phyloP scores from a whole-genome alignment of 2,329 filamentous ascomycete genomes.

The Ophiosphaerella herpotricha region DNA sequence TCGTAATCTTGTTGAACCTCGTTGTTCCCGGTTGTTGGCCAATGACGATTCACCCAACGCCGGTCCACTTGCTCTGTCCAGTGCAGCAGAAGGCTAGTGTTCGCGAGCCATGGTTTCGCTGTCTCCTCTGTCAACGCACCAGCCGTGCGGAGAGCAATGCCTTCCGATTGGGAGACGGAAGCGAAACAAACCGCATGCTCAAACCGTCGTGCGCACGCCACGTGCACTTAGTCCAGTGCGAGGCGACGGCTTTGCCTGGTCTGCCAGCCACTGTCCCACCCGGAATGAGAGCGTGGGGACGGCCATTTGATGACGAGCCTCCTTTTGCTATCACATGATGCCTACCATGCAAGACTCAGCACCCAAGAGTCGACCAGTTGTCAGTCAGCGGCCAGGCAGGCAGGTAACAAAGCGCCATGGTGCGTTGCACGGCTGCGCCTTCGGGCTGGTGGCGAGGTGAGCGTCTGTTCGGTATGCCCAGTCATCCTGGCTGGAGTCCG shows the following conservation, averaged over 20 bases:
- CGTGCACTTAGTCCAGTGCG: background rate
- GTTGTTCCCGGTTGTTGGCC: background rate
- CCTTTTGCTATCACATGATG: slow-evolving; percentile 17
- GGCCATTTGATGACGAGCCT: slow-evolving; percentile 10
- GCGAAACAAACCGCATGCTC: background rate
- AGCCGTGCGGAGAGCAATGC: slow-evolving; percentile 2
- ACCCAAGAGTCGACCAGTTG: slow-evolving; percentile 4
- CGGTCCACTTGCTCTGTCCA: background rate
- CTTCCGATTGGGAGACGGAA: slow-evolving; percentile 8
- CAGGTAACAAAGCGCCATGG: background rate
- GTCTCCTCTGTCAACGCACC: background rate
- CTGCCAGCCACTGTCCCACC: too few relatives aligned
- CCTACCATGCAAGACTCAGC: slow-evolving; percentile 1
- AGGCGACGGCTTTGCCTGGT: too few relatives aligned
- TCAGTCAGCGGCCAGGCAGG: slow-evolving; percentile 4
- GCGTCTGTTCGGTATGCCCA: background rate
- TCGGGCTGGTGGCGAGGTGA: background rate
- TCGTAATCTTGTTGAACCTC: background rate
- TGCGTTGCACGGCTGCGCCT: slow-evolving; percentile 1
- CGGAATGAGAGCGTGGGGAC: background rate
- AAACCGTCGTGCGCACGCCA: slow-evolving; percentile 4
- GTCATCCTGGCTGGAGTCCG: background rate
- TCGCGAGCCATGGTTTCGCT: background rate
- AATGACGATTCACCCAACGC: background rate
- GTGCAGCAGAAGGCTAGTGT: too few relatives aligned